Conservation (phyloP, 352 stramenopile species). For the Pythium scleroteichum region DNA sequence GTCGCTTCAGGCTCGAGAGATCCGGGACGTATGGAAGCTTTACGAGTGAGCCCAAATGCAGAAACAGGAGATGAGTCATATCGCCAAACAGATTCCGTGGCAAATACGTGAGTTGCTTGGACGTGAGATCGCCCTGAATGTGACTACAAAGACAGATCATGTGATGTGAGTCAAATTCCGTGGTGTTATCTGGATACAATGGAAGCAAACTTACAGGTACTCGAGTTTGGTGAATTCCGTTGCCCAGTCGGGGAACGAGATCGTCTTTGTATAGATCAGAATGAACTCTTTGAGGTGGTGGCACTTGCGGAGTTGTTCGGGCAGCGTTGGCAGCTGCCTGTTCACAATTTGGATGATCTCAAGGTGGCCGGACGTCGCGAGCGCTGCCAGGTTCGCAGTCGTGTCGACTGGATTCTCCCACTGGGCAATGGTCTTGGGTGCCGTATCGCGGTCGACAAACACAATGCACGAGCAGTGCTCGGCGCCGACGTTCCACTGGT, state of each 20-base stretch:
- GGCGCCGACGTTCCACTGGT: conserved; percentile 22
- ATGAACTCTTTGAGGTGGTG: conserved; percentile 30
- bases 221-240: conserved; percentile 8
- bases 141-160: conserved; percentile 4
- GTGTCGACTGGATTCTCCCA: conserved; percentile 28
- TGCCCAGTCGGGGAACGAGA: conserved; percentile 23
- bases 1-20: neutral
- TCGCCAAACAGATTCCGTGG: conserved; percentile 14
- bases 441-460: conserved; percentile 23
- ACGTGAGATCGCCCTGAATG: conserved; percentile 10
- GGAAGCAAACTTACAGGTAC: conserved; percentile 19
- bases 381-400: conserved; percentile 10
- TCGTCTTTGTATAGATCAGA: conserved; percentile 31
- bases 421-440: conserved; percentile 9
- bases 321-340: conserved; percentile 15
- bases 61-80: conserved; percentile 20
- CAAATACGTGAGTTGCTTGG: conserved; percentile 16
- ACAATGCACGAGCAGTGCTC: conserved; percentile 31
- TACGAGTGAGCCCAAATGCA: conserved; percentile 13
- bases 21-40: conserved; percentile 11
- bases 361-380: conserved; percentile 23
- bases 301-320: conserved; percentile 17
- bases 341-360: conserved; percentile 35
- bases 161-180: conserved; percentile 13
- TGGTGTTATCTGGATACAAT: too few relatives aligned